phyloP scores from a whole-genome alignment of 2,329 filamentous ascomycete species.

The Sporothrix protearum region DNA sequence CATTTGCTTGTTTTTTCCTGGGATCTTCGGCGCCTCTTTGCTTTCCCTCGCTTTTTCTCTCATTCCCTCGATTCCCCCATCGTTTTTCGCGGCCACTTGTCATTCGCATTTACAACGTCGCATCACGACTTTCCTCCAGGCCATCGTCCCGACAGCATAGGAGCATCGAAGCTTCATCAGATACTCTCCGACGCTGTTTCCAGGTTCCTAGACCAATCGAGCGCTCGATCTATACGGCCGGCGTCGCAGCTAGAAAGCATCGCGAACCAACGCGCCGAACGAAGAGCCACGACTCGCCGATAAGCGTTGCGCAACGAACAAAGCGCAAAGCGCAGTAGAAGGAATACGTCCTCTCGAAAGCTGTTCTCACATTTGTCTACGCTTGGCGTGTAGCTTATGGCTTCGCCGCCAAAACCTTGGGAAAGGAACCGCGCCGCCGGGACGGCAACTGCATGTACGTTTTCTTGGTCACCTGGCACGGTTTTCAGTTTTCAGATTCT shows the following conservation, averaged over 20 bases:
- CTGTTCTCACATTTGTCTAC: background rate
- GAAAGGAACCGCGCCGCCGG: conserved; percentile 67
- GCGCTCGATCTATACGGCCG: background rate
- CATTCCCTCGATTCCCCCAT: background rate
- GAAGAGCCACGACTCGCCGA: background rate
- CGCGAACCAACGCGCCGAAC: background rate
- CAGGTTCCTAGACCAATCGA: background rate
- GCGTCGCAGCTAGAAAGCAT: background rate
- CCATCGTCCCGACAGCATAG: background rate
- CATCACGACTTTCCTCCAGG: background rate
- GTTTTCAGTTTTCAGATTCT: too few species aligned
- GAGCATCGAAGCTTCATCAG: background rate
- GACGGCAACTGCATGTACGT: conserved; percentile 29
- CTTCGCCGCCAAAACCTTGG: conserved; percentile 96
- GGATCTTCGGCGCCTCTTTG: conserved; percentile 2
- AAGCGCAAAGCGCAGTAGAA: background rate
- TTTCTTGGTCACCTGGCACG: background rate
- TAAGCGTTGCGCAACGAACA: background rate
- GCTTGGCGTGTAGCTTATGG: conserved; percentile 44
- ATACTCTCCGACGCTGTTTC: background rate
- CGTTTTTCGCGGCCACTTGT: background rate
- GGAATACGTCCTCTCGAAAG: background rate
- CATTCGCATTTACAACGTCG: background rate
- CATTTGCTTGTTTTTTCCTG: background rate
- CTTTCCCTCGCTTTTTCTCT: background rate